Percentiles rank a stretch among this genome's conserved stretches.
phyloP scores from a whole-genome alignment of 2,329 filamentous ascomycete species.

The Nemania abortiva region DNA sequence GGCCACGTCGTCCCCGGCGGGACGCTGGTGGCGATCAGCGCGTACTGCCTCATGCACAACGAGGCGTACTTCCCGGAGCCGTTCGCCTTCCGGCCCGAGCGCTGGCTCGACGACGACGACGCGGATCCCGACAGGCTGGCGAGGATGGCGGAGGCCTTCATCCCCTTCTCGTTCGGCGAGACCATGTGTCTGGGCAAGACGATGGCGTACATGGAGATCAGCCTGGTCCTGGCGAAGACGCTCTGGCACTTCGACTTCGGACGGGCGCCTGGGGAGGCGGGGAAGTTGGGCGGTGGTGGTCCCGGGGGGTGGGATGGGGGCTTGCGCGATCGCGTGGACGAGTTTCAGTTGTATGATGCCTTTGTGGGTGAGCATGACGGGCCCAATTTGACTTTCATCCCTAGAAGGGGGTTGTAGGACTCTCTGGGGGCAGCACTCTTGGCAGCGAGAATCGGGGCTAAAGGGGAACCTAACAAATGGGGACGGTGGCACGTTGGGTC shows the following conservation, averaged over 20 bases:
- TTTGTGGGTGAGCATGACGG: no score
- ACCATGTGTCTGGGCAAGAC: slow-evolving; percentile 62
- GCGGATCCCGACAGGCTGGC: background rate
- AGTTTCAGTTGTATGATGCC: slow-evolving; percentile 4
- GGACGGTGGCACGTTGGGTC: no score
- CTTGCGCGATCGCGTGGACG: slow-evolving; percentile 2
- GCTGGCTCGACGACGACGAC: background rate
- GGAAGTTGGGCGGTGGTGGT: background rate
- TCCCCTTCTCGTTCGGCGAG: slow-evolving; percentile 42
- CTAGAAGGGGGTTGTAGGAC: no score
- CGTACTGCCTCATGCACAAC: no score
- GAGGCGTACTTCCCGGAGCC: no score
- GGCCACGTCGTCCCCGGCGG: no score
- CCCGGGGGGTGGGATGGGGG: background rate
- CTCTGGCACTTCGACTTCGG: slow-evolving; percentile 56
- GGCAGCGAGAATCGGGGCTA: no score
- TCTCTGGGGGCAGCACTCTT: no score
- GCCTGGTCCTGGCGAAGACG: slow-evolving; percentile 56
- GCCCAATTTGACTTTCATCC: no score
- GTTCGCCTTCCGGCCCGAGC: background rate
- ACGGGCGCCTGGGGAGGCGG: background rate
- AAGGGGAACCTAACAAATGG: no score
- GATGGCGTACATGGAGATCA: slow-evolving; percentile 58
- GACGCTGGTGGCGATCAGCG: no score
- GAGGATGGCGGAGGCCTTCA: slow-evolving; percentile 51